phyloP scores from a whole-genome alignment of 371 early-diverging fungal species.

The Mucor circinelloides region DNA sequence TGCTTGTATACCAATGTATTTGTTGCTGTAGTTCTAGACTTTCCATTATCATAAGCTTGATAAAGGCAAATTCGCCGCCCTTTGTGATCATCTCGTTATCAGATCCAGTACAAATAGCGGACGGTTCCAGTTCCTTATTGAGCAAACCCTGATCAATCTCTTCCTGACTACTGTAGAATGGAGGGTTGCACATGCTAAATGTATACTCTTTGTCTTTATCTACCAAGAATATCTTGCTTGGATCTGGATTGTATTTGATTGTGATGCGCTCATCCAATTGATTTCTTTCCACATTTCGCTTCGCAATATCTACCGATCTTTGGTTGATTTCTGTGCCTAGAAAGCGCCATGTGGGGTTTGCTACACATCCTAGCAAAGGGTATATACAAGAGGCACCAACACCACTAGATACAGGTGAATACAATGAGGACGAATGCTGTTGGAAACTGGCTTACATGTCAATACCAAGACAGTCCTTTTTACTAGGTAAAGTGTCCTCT shows the following conservation, averaged over 20 bases:
- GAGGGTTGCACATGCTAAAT: constrained; percentile 79
- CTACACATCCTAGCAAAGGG: constrained; percentile 64
- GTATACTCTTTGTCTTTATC: constrained; percentile 29
- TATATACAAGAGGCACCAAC: constrained; percentile 80
- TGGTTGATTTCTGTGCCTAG: constrained; percentile 65
- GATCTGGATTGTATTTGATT: constrained; percentile 38
- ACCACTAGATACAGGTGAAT: constrained; percentile 46
- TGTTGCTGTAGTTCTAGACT: constrained; percentile 42
- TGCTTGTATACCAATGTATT: constrained; percentile 68
- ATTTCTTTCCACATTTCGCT: constrained; percentile 58
- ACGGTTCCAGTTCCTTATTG: constrained; percentile 51
- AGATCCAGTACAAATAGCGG: constrained; percentile 62
- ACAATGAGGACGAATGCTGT: background rate
- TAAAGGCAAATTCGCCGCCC: constrained; percentile 70
- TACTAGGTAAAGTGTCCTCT: constrained; percentile 22
- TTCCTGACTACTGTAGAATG: constrained; percentile 59
- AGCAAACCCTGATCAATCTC: constrained; percentile 44
- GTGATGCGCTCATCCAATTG: constrained; percentile 43
- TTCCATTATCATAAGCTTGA: constrained; percentile 58
- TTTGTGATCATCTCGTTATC: constrained; percentile 63
- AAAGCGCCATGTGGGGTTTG: constrained; percentile 53
- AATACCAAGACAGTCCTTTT: constrained; percentile 42
- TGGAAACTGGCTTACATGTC: constrained; percentile 54
- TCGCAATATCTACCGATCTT: constrained; percentile 55
- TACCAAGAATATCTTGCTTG: constrained; percentile 30